Evolutionary conservation across 352 stramenopile genomes (phyloP).

Genomic region (Stramenopiles sp.): DNA sequence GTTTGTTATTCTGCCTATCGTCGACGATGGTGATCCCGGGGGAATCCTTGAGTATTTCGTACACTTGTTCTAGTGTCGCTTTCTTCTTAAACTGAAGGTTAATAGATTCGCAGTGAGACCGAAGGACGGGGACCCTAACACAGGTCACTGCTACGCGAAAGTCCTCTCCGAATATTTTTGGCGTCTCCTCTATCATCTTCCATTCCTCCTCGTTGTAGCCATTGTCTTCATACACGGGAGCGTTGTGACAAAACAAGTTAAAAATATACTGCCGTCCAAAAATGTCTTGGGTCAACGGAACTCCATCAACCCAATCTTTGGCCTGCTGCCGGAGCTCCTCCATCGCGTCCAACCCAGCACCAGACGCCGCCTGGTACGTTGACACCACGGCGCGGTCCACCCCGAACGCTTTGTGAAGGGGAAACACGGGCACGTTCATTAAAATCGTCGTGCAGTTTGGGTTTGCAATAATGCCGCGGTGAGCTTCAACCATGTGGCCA

Average conservation of each 20-base stretch:
- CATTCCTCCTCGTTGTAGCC: constrained; percentile 27
- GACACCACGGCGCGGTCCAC: constrained; percentile 23
- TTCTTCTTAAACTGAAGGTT: constrained; percentile 22
- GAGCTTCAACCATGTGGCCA: constrained; percentile 13
- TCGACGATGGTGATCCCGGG: constrained; percentile 22
- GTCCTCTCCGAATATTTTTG: constrained; percentile 24
- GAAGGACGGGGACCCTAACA: constrained; percentile 23
- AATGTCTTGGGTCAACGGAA: constrained; percentile 18
- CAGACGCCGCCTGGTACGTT: constrained; percentile 22
- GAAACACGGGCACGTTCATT: constrained; percentile 22
- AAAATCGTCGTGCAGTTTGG: constrained; percentile 28
- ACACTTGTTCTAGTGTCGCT: constrained; percentile 15
- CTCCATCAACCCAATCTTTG: constrained; percentile 15
- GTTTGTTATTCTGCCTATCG: constrained; percentile 19
- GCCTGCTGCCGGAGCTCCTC: constrained; percentile 24
- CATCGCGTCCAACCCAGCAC: constrained; percentile 22
- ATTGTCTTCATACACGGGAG: constrained; percentile 17
- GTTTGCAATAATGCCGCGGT: constrained; percentile 26
- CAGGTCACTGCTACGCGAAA: constrained; percentile 22
- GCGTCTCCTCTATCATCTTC: constrained; percentile 28
- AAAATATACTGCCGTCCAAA: constrained; percentile 26
- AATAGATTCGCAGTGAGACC: constrained; percentile 24
- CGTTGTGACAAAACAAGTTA: constrained; percentile 27
- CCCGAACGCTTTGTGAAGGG: constrained; percentile 19
- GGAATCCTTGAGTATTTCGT: constrained; percentile 20